Base-by-base conservation (phyloP, 2,329 filamentous ascomycete species). In the Aphanoascus verrucosus region DNA sequence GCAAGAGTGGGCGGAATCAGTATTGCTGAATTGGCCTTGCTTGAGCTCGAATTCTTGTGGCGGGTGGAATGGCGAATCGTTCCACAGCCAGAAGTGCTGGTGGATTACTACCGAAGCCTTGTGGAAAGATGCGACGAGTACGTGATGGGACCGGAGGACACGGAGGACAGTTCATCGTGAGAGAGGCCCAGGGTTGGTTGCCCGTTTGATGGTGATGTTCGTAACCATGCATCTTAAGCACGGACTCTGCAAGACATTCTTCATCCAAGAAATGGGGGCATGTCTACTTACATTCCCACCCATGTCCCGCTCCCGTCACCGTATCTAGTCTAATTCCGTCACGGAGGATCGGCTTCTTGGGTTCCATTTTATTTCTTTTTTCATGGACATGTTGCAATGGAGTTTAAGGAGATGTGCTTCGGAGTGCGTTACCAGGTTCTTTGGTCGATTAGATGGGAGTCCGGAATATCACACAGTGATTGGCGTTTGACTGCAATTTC, bases 61-160 rank as follows among this genome's bases (percentile, higher is more conserved):
- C 79, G 88, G 51, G 85, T 98, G 28, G 88, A 96, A 64, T 98
- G 93, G 91, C 87, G 86, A 63, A 98, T 98, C 60, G 90, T 98
- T 2, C 93, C 93, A 4, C 89, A 94, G 63, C 90, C 93, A 1
- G 93, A 97, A 66, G 85, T 94, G 1, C 74, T 98, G 42, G 88
- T 89, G 23, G 89, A 94, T 54, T 98, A 98, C 67, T 98, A 97
- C 68, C 81, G 82, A 56, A 91, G 88, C 48, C 73, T 98, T 34
- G 85, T 97, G 32, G 87, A 82, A 55, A 71, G 82, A 59, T 80
- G 76, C 52, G 75, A 78, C 19, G 79, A 79, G 38, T 85, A 80
- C 62, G 71, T 73, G 51, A 73, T 85, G 37, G 74, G 77, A 41
- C 61, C 63, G 44, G 59, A 61, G 28, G 23, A 31, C 12, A 31